Base-by-base conservation (phyloP, 305 asterid species). In the Rubia tinctorum region DNA sequence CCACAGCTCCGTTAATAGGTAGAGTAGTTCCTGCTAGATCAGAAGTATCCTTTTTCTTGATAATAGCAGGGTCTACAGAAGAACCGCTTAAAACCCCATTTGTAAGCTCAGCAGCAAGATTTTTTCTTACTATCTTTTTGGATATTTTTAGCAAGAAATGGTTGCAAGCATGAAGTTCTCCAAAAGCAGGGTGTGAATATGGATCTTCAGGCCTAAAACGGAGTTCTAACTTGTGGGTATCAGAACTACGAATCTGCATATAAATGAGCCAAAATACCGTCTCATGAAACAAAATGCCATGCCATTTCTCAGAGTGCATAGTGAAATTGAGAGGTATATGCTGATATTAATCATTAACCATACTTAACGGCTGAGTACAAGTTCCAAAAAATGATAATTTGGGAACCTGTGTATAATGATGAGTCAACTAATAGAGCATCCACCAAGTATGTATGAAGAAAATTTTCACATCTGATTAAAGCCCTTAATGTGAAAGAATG, bases 151-250 rank as follows among this genome's bases (percentile, higher is more conserved):
- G 77, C 67, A 95, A 76, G 80, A 86, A 90, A 69, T 81, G 85
- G 75, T 79, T 87, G 85, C 96, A 86, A 27, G 85, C 80, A 71
- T 72, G 83, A 71, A 81, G 95, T 76, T 86, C 89, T 73, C 98
- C 99, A 59, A 86, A 84, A 55, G 87, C 88, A 27, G 97, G 98
- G 82, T 94, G 98, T 55, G 96, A 94, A 82, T 88, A 91, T 25
- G 98, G 98, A 87, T 94, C 99, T 86, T 92, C 98, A 60, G 98
- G 96, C 47, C 98, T 97, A 80, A 94, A 94, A 78, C 76, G 83
- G 60, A 94, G 84, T 84, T 91, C 93, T 81, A 94, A 73, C 86
- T 86, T 91, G 84, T 83, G 88, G 72, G 91, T 80, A 78, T 87
- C 82, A 63, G 84, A 84, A 61, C 84, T 76, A 67, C 91, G 93